Evolutionary conservation across 192 early-diverging fungal species (phyloP).

Genomic region (Pecoramyces ruminantium): DNA sequence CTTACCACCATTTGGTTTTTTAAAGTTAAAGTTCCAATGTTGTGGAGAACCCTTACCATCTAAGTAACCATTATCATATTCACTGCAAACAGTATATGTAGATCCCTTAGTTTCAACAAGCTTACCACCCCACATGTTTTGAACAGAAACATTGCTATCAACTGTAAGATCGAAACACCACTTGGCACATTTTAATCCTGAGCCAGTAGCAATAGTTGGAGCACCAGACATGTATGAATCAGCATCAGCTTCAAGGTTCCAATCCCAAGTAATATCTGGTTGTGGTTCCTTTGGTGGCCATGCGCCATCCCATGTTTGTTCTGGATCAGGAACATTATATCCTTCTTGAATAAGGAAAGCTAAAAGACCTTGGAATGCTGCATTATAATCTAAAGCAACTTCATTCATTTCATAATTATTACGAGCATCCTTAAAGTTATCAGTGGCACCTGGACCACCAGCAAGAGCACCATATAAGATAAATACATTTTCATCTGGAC

Average conservation of each 20-base stretch:
- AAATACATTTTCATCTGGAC: slow-evolving; percentile 12
- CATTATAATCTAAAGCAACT: not conserved
- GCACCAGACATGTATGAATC: not conserved
- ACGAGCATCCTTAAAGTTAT: slow-evolving; percentile 23
- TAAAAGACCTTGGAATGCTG: not conserved
- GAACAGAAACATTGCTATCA: not conserved
- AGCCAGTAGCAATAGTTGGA: not conserved
- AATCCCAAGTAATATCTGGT: not conserved
- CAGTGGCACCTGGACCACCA: slow-evolving; percentile 30
- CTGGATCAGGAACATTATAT: not conserved
- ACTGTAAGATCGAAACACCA: not conserved
- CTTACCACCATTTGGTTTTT: not conserved
- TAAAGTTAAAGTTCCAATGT: not conserved
- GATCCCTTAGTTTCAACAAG: not conserved
- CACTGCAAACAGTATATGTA: not conserved
- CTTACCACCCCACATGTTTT: not conserved
- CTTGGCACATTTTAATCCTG: not conserved
- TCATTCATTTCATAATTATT: slow-evolving; percentile 25
- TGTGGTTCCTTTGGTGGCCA: not conserved
- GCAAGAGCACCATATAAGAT: slow-evolving; percentile 35
- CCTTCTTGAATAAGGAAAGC: not conserved
- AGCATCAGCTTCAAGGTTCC: not conserved
- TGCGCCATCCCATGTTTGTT: not conserved
- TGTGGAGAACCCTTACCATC: not conserved
- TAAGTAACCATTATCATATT: not conserved